These are phyloP conservation scores for Coccomyxa subellipsoidea DNA, from an alignment of 163 green algal species.

Conservation along the genomic window DNA sequence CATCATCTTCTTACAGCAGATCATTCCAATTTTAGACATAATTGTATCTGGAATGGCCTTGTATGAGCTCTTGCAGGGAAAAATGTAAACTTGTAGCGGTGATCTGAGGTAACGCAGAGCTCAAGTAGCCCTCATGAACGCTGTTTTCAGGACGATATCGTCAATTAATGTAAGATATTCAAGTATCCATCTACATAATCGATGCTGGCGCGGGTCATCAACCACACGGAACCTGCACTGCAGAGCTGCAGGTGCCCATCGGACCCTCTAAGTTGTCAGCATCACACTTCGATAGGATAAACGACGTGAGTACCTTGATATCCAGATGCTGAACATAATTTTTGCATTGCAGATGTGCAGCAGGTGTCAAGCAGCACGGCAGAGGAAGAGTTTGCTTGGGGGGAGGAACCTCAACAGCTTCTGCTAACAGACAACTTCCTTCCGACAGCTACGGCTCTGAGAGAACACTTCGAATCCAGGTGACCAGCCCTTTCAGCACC, in stretches of 20 bases:
- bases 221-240: neutral
- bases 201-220: neutral
- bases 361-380: neutral
- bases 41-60: too few species aligned
- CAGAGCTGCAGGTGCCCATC: neutral
- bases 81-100: too few species aligned
- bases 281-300: too few species aligned
- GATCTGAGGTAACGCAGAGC: too few species aligned
- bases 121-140: neutral
- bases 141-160: neutral
- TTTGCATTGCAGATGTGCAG: neutral
- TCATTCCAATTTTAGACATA: too few species aligned
- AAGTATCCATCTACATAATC: neutral
- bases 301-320: too few species aligned
- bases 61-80: too few species aligned
- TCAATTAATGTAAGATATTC: neutral
- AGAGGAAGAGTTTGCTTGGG: neutral
- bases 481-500: constrained; percentile 20
- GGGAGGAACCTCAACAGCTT: neutral
- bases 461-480: constrained; percentile 48
- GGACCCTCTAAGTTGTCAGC: too few species aligned
- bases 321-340: neutral
- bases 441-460: constrained; percentile 18
- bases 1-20: too few species aligned
- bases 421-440: neutral